Conservation (phyloP, 305 asterid species). For the Nicotiana rustica region DNA sequence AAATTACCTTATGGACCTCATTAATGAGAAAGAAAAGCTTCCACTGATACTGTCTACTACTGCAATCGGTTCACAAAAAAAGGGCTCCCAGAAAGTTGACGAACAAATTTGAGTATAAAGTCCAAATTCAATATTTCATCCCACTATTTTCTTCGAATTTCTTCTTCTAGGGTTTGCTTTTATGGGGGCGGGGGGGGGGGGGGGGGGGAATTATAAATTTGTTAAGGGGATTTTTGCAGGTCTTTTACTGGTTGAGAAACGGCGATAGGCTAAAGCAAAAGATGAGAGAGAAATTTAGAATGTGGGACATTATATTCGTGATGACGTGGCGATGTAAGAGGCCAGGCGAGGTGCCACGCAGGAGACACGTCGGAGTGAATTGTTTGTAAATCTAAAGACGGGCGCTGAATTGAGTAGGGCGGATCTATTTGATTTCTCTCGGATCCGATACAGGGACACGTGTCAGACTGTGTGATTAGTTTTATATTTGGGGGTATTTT, state of each 20-base stretch:
- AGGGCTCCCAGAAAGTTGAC: not conserved
- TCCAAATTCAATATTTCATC: not conserved
- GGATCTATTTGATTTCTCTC: conserved; percentile 43
- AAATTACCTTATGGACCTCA: conserved; percentile 24
- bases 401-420: conserved; percentile 38
- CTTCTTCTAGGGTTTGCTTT: conserved; percentile 43
- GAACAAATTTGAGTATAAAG: conserved; percentile 13
- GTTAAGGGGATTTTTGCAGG: not conserved
- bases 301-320: conserved; percentile 31
- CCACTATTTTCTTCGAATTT: not conserved
- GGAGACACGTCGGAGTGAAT: conserved; percentile 4
- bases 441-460: conserved; percentile 47
- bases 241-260: conserved; percentile 42
- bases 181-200: too few relatives aligned
- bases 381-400: conserved; percentile 45
- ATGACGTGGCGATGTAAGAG: conserved; percentile 48
- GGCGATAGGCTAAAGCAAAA: conserved; percentile 27
- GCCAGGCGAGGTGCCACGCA: conserved; percentile 32
- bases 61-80: not conserved
- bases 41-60: not conserved
- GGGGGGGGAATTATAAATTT: not conserved
- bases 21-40: not conserved
- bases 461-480: conserved; percentile 30
- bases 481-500: conserved; percentile 32
- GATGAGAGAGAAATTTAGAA: conserved; percentile 18